phyloP scores from a whole-genome alignment of 1,139 yeast genomes.

The Kodamaea suecica region DNA sequence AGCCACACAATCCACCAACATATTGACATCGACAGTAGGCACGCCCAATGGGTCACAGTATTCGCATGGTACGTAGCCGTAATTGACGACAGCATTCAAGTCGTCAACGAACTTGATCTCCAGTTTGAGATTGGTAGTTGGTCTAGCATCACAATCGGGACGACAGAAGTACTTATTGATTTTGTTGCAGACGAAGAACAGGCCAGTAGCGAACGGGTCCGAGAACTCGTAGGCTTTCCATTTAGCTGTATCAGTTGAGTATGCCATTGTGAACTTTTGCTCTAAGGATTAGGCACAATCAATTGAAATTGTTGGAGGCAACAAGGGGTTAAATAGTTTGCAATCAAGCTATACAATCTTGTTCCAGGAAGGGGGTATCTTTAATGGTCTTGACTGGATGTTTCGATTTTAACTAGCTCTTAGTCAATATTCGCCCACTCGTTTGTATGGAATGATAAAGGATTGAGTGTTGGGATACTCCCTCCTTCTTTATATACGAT shows the following conservation, averaged over 20 bases:
- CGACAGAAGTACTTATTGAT: conserved; percentile 49
- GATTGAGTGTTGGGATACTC: no score
- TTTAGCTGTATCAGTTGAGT: conserved; percentile 23
- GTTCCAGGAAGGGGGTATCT: no score
- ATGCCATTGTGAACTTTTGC: not conserved
- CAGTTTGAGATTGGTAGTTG: conserved; percentile 40
- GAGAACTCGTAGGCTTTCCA: conserved; percentile 67
- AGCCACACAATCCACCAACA: conserved; percentile 57
- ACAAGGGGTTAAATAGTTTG: no score
- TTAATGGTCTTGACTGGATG: no score
- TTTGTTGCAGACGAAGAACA: conserved; percentile 52
- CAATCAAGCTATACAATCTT: no score
- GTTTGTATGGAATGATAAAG: no score
- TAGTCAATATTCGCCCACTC: no score
- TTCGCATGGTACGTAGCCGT: conserved; percentile 52
- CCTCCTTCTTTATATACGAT: no score
- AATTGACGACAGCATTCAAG: conserved; percentile 39
- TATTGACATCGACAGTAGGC: conserved; percentile 48
- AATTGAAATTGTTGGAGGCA: no score
- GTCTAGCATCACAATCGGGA: conserved; percentile 63
- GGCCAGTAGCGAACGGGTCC: conserved; percentile 63
- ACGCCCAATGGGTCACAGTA: conserved; percentile 45
- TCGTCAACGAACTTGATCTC: conserved; percentile 45
- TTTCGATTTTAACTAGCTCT: no score
- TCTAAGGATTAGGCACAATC: no score